phyloP scores from a whole-genome alignment of 2,329 filamentous ascomycete genomes.

The Fusarium veterinarium region DNA sequence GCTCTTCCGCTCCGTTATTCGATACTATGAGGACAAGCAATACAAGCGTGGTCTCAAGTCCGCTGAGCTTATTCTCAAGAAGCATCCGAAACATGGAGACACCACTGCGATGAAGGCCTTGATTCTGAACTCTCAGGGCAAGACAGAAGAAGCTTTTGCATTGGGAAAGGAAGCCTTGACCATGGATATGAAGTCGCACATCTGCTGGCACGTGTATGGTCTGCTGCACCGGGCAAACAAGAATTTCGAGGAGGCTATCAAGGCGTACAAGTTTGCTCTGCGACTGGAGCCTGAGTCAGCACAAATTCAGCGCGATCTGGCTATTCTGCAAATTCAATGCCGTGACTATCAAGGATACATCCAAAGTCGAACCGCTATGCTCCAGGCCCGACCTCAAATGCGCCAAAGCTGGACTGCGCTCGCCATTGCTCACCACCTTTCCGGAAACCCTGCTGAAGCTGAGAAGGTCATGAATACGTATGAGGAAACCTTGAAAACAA shows the following conservation, averaged over 20 bases:
- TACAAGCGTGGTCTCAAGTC: slow-evolving; percentile 95
- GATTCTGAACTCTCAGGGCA: slow-evolving; percentile 92
- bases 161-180: slow-evolving; percentile 92
- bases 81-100: slow-evolving; percentile 95
- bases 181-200: slow-evolving; percentile 98
- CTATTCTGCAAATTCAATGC: slow-evolving; percentile 94
- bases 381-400: slow-evolving; percentile 82
- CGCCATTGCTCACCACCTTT: slow-evolving; percentile 90
- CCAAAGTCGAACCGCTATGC: slow-evolving; percentile 87
- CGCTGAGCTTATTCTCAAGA: slow-evolving; percentile 95
- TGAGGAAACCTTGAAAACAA: slow-evolving; percentile 89
- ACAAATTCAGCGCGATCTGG: slow-evolving; percentile 94
- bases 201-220: slow-evolving; percentile 99
- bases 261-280: slow-evolving; percentile 97
- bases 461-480: slow-evolving; percentile 93
- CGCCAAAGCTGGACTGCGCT: slow-evolving; percentile 98
- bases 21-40: slow-evolving; percentile 97
- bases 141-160: slow-evolving; percentile 92
- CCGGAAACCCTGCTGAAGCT: slow-evolving; percentile 85
- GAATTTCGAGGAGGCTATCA: slow-evolving; percentile 99
- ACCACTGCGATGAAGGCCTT: slow-evolving; percentile 99
- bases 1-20: slow-evolving; percentile 94
- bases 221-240: slow-evolving; percentile 92
- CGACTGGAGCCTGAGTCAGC: slow-evolving; percentile 92
- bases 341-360: slow-evolving; percentile 95